Conservation (phyloP, 768 basidiomycete genomes). For the Auricularia sp. region DNA sequence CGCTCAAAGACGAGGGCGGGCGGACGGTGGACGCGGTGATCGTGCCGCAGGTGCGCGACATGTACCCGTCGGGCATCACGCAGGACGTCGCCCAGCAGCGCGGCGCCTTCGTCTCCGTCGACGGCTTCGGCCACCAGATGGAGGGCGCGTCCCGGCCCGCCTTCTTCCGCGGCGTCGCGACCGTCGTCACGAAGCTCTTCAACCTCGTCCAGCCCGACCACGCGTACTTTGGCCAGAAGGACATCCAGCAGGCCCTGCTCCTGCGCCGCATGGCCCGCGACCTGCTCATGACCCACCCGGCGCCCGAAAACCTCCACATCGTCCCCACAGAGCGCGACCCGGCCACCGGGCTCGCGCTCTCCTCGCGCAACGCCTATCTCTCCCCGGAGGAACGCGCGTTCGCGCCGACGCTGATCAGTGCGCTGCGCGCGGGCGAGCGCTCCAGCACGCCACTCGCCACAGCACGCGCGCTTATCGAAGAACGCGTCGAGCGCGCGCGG, state of each 20-base stretch:
- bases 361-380: slow-evolving; percentile 85
- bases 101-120: slow-evolving; percentile 88
- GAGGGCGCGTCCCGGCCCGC: slow-evolving; percentile 80
- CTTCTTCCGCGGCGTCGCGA: slow-evolving; percentile 94
- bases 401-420: slow-evolving; percentile 53
- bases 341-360: slow-evolving; percentile 65
- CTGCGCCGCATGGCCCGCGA: slow-evolving; percentile 71
- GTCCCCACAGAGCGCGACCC: slow-evolving; percentile 73
- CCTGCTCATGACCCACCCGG: slow-evolving; percentile 71
- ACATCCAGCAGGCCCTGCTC: slow-evolving; percentile 91
- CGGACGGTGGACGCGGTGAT: slow-evolving; percentile 64
- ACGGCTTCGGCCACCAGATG: slow-evolving; percentile 87
- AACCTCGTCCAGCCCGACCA: slow-evolving; percentile 86
- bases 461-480: slow-evolving; percentile 27
- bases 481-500: slow-evolving; percentile 14
- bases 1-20: slow-evolving; percentile 18
- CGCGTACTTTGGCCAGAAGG: slow-evolving; percentile 96
- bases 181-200: slow-evolving; percentile 91
- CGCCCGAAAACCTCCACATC: slow-evolving; percentile 66
- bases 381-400: slow-evolving; percentile 47
- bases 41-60: slow-evolving; percentile 64
- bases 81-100: slow-evolving; percentile 65
- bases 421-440: slow-evolving; percentile 47
- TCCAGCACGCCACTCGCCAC: slow-evolving; percentile 45
- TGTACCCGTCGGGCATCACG: slow-evolving; percentile 88